phyloP scores from a whole-genome alignment of 2,329 filamentous ascomycete species.

The Colletotrichum lindemuthianum region DNA sequence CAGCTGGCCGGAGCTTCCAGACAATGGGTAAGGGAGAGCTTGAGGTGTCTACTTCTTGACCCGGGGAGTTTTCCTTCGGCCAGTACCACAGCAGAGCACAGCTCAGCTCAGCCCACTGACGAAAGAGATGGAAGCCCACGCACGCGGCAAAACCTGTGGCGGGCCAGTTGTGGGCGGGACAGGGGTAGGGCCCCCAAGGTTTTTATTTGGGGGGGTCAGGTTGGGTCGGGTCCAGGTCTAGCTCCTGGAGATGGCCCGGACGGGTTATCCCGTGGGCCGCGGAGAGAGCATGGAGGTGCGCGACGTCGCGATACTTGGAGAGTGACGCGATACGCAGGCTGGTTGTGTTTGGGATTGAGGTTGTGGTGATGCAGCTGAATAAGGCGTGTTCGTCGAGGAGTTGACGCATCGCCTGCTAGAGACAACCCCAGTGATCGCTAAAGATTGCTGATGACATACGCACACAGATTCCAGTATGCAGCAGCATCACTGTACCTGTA shows the following conservation, averaged over 20 bases:
- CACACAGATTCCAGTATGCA: not conserved
- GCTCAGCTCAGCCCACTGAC: conserved; percentile 27
- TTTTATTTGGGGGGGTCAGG: conserved; percentile 24
- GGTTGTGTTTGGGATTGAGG: not conserved
- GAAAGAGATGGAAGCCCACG: conserved; percentile 14
- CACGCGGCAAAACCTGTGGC: not conserved
- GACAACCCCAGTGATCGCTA: not conserved
- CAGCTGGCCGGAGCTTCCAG: conserved; percentile 33
- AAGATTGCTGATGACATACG: not conserved
- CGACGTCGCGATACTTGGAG: conserved; percentile 29
- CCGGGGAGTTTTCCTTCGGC: too few species aligned
- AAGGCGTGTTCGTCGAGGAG: not conserved
- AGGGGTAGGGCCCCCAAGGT: conserved; percentile 28
- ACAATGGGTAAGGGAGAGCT: conserved; percentile 18
- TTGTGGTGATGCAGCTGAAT: not conserved
- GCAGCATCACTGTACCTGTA: conserved; percentile 2
- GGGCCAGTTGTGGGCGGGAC: conserved; percentile 21
- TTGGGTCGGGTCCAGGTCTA: conserved; percentile 10
- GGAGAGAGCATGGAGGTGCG: conserved; percentile 20
- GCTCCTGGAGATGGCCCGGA: conserved; percentile 26
- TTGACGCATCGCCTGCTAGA: not conserved
- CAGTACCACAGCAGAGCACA: too few species aligned
- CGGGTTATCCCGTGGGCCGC: conserved; percentile 34
- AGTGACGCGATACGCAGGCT: conserved; percentile 19
- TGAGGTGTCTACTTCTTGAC: too few species aligned